Evolutionary conservation across 805 yeast species (phyloP), one percentile per base, ranked within the genome.

Genomic region (Wickerhamiella azyma): DNA sequence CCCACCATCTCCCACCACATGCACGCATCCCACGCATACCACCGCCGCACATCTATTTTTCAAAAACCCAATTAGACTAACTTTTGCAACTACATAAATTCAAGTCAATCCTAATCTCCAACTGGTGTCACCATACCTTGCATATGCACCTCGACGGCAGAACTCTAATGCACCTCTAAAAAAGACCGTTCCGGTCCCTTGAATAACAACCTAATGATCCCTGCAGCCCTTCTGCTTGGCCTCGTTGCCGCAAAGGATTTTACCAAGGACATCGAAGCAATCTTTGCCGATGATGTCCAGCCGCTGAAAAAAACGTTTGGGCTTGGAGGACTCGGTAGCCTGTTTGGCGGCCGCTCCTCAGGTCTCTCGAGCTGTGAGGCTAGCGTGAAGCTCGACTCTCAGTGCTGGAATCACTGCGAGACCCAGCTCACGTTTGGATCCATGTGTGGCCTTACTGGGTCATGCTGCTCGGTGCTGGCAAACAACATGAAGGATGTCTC

Each of bases 391-490:
- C 45, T 42, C 18, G 45, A 42, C 18, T 11, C 11, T 4, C 36
- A 37, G 9, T 42, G 45, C 36, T 42, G 45, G 45, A 36, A 18
- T 26, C 39, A 36, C 39, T 42, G 45, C 26, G 45, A 42, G 29
- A 42, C 45, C 14, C 45, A 42, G 40, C 40, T 42, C 26, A 42
- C 45, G 26, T 35, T 35, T 42, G 39, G 39, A 19, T 30, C 24
- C 5, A 21, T 24, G 18, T 35, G 45, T 17, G 38, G 18, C 6
- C 13, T 36, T 18, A 16, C 28, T 14, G 39, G 45, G 16, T 26
- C 40, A 2, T 35, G 40, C 28, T 42, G 45, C 30, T 37, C 33
- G 11, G 40, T n/a, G 3, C 19, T 42, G 18, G 24, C 9, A 8
- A 13, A n/a, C n/a, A 35, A 42, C 24, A 42, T 42, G 39, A 36